Evolutionary conservation across 1,284 basidiomycete genomes (phyloP).

Genomic region (Pisolithus thermaeus): DNA sequence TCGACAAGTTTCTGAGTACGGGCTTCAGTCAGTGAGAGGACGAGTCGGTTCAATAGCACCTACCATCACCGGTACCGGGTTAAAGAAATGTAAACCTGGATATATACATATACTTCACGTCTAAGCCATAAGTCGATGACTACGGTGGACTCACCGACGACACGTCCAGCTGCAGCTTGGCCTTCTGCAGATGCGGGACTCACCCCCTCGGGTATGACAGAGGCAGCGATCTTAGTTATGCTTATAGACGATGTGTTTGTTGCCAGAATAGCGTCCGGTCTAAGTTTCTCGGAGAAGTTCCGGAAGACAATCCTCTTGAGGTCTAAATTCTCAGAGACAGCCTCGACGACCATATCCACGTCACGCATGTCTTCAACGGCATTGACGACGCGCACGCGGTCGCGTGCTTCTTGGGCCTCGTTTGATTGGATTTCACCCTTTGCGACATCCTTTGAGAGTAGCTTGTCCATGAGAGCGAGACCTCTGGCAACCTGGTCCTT

Average conservation of each 20-base stretch:
- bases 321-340: slow-evolving; percentile 81
- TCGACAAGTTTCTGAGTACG: slow-evolving; percentile 78
- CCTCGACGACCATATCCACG: slow-evolving; percentile 90
- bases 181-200: slow-evolving; percentile 58
- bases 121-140: background rate
- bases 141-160: slow-evolving; percentile 52
- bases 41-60: slow-evolving; percentile 13
- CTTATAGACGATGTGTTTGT: slow-evolving; percentile 94
- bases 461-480: slow-evolving; percentile 68
- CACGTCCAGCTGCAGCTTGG: slow-evolving; percentile 56
- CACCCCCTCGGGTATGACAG: slow-evolving; percentile 56
- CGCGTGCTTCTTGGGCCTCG: slow-evolving; percentile 71
- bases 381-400: slow-evolving; percentile 54
- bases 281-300: slow-evolving; percentile 61
- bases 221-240: slow-evolving; percentile 87
- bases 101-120: background rate
- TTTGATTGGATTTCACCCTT: slow-evolving; percentile 77
- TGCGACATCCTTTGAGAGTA: slow-evolving; percentile 80
- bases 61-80: slow-evolving; percentile 93
- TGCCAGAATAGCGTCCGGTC: slow-evolving; percentile 78
- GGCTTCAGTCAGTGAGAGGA: background rate
- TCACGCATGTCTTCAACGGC: slow-evolving; percentile 58
- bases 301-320: slow-evolving; percentile 81
- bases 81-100: slow-evolving; percentile 89
- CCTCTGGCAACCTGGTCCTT: slow-evolving; percentile 65